Evolutionary conservation across 2,329 filamentous ascomycete species (phyloP).

Genomic region (Anthostomella pinea): DNA sequence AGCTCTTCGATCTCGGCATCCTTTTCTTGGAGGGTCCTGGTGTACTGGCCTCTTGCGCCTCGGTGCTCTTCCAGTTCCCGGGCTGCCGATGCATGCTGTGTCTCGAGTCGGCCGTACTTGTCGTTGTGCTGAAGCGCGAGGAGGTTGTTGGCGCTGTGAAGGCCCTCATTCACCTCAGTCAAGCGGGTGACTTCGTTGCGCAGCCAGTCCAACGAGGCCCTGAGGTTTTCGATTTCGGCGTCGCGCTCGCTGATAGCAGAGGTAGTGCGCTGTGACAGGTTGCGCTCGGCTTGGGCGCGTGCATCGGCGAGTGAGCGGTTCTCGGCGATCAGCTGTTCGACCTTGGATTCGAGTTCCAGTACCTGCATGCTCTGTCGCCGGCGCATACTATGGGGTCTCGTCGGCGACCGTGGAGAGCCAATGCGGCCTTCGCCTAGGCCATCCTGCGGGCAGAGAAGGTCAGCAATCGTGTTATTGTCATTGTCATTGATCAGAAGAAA

Average conservation of each 20-base stretch:
- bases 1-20: slow-evolving; percentile 79
- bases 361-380: slow-evolving; percentile 97
- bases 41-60: slow-evolving; percentile 59
- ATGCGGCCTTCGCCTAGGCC: slow-evolving; percentile 86
- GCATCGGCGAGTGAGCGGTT: slow-evolving; percentile 77
- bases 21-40: slow-evolving; percentile 70
- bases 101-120: slow-evolving; percentile 65
- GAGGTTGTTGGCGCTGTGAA: slow-evolving; percentile 73
- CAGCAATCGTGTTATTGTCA: slow-evolving; percentile 15
- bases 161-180: slow-evolving; percentile 76
- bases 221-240: slow-evolving; percentile 79
- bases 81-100: slow-evolving; percentile 62
- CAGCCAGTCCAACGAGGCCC: slow-evolving; percentile 73
- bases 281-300: slow-evolving; percentile 65
- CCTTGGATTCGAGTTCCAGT: slow-evolving; percentile 80
- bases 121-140: slow-evolving; percentile 73
- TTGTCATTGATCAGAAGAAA: slow-evolving; percentile 10
- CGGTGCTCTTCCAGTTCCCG: slow-evolving; percentile 69
- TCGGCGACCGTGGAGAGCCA: slow-evolving; percentile 86
- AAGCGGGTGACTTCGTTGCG: slow-evolving; percentile 79
- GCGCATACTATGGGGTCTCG: slow-evolving; percentile 90
- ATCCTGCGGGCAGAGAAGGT: slow-evolving; percentile 58
- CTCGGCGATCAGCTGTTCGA: slow-evolving; percentile 83
- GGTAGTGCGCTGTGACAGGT: slow-evolving; percentile 62
- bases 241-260: slow-evolving; percentile 77